Evolutionary conservation across 768 basidiomycete genomes (phyloP).

Genomic region (Gymnopilus dilepis): DNA sequence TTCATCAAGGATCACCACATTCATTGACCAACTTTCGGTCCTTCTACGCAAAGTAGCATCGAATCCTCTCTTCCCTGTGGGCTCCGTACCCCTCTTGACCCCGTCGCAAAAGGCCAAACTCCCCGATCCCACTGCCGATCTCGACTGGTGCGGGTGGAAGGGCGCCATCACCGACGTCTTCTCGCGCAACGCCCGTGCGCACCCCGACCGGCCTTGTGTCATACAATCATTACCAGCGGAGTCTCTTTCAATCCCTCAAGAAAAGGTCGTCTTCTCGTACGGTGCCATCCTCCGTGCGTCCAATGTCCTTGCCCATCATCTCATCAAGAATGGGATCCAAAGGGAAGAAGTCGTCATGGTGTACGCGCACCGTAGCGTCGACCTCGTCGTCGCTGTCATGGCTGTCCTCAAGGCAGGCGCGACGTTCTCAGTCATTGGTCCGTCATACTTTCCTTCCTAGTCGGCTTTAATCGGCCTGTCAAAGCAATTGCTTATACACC

Average conservation of each 20-base stretch:
- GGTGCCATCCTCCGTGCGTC: constrained; percentile 80
- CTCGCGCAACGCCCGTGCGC: constrained; percentile 78
- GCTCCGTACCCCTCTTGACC: constrained; percentile 82
- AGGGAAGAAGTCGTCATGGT: constrained; percentile 98
- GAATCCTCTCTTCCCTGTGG: constrained; percentile 72
- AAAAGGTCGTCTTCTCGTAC: constrained; percentile 74
- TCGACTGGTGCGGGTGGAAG: constrained; percentile 98
- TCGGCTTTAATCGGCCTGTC: not conserved
- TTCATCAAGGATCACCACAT: constrained; percentile 69
- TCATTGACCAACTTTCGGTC: constrained; percentile 85
- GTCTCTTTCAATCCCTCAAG: constrained; percentile 48
- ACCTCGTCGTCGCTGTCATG: constrained; percentile 97
- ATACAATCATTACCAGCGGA: constrained; percentile 71
- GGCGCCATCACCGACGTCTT: constrained; percentile 97
- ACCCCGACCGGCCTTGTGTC: constrained; percentile 88
- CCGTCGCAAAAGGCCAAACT: constrained; percentile 68
- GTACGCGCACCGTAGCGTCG: constrained; percentile 94
- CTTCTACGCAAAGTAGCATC: constrained; percentile 74
- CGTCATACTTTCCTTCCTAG: constrained; percentile 14
- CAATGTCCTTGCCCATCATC: constrained; percentile 89
- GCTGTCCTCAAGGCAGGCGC: constrained; percentile 95
- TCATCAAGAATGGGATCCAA: constrained; percentile 84
- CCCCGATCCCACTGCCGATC: constrained; percentile 84
- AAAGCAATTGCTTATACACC: constrained; percentile 8
- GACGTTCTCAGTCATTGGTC: constrained; percentile 96